Evolutionary conservation across 1,284 basidiomycete genomes (phyloP).

Genomic region (Ceratobasidium sp.): DNA sequence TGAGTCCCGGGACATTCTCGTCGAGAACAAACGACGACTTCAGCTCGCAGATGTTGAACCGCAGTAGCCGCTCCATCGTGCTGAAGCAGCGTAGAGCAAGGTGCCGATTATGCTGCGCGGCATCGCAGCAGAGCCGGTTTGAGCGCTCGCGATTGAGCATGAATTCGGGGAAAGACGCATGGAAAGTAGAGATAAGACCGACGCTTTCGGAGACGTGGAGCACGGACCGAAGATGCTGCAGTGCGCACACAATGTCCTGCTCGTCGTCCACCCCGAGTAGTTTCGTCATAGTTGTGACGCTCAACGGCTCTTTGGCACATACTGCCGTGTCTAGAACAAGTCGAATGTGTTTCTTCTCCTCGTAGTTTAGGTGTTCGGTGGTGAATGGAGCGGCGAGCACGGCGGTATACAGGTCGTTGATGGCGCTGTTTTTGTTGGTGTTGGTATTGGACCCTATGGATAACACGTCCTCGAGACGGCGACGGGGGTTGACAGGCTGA

Average conservation of each 20-base stretch:
- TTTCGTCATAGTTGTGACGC: neutral
- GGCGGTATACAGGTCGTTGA: neutral
- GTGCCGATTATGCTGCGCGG: neutral
- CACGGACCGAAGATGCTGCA: neutral
- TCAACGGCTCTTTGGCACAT: neutral
- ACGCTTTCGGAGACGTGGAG: neutral
- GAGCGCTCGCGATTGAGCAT: neutral
- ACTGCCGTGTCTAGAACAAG: neutral
- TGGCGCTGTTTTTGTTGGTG: neutral
- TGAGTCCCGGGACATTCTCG: neutral
- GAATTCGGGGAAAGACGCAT: neutral
- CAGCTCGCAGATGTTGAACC: conserved; percentile 2
- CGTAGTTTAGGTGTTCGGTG: neutral
- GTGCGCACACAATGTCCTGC: too few species aligned
- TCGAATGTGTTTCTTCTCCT: neutral
- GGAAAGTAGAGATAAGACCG: neutral
- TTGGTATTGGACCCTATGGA: neutral
- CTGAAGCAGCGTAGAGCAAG: neutral
- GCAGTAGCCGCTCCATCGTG: neutral
- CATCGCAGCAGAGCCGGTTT: neutral
- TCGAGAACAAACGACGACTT: neutral
- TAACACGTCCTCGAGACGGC: neutral
- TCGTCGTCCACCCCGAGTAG: neutral
- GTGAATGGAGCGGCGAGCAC: neutral
- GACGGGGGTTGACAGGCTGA: neutral